Evolutionary conservation across 2,329 filamentous ascomycete genomes (phyloP), one percentile per base, ranked within the genome.

Genomic region (Calonectria pteridis): DNA sequence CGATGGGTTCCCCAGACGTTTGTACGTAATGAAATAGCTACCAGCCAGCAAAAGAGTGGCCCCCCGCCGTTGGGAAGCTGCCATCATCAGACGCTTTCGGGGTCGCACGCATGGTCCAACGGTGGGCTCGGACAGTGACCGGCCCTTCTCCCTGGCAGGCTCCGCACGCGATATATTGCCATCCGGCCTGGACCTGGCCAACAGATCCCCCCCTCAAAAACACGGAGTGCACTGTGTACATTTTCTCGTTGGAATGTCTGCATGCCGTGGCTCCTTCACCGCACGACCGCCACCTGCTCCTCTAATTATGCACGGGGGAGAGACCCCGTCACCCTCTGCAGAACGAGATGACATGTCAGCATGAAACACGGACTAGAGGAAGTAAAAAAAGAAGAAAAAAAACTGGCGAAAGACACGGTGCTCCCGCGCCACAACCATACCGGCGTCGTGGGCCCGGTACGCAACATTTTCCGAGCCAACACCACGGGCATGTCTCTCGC

Each of bases 21-120:
- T 79, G 78, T 80, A 79, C 78, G 78, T 79, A 79, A 79, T 76
- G 63, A 28, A 73, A 77, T 77, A 55, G 72, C 51, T 66, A 43
- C 65, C 67, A 50, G 49, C 31, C 72, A 73, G 68, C 26, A 49
- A 62, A 62, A 68, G 51, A 67, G 76, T 76, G 76, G 75, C 51
- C 59, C 59, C 51, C 67, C 37, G 66, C 59, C 49, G 69, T 69
- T 68, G 77, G 43, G 50, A 37, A 67, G 67, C 73, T 77, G 50
- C 71, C 77, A 76, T 75, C 68, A 49, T 67, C 70, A 73, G 66
- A 72, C 43, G 62, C 72, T 72, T 72, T 58, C 50, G 63, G 59
- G 46, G 67, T 53, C 63, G 74, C 69, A 74, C 69, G 74, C 69
- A 67, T 75, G 69, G 53, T 28, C 58, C 58, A 74, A 69, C 66